These are phyloP conservation scores for Periconia sp. DNA, from an alignment of 2,329 filamentous ascomycete species.

Conservation along the genomic window DNA sequence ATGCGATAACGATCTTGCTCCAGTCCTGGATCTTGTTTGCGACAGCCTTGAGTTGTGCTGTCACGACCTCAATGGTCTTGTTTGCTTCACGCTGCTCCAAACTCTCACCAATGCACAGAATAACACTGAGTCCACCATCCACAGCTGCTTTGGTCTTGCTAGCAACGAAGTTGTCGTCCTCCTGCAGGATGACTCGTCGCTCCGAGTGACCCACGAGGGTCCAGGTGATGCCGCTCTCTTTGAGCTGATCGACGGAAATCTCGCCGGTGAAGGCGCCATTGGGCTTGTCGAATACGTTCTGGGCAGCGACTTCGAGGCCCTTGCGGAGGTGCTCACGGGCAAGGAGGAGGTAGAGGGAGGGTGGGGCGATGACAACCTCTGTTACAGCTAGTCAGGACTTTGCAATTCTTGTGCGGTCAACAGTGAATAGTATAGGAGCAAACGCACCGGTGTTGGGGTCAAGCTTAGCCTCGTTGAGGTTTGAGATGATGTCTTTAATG, in stretches of 20 bases:
- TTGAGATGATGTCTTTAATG: constrained; percentile 87
- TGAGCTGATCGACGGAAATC: constrained; percentile 88
- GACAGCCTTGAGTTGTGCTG: constrained; percentile 80
- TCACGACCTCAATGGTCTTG: constrained; percentile 85
- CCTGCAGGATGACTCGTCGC: constrained; percentile 84
- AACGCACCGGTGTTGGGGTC: constrained; percentile 72
- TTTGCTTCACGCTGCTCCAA: constrained; percentile 86
- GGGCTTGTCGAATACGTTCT: constrained; percentile 97
- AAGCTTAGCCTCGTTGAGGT: constrained; percentile 83
- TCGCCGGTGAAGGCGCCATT: constrained; percentile 97
- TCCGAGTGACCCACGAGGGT: constrained; percentile 92
- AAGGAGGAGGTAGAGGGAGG: constrained; percentile 85
- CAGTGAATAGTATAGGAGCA: not conserved
- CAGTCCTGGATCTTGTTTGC: constrained; percentile 80
- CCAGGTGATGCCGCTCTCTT: constrained; percentile 88
- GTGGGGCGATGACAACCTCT: constrained; percentile 96
- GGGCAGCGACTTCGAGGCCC: constrained; percentile 82
- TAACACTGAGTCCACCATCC: constrained; percentile 83
- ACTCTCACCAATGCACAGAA: constrained; percentile 96
- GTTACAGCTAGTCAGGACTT: constrained; percentile 11
- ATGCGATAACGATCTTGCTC: constrained; percentile 93
- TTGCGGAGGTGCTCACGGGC: constrained; percentile 76
- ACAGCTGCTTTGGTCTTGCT: constrained; percentile 93
- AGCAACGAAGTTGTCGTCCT: constrained; percentile 80
- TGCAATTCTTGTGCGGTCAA: not conserved